Conservation (phyloP, 371 early-diverging fungal genomes). For the Funneliformis caledonium region DNA sequence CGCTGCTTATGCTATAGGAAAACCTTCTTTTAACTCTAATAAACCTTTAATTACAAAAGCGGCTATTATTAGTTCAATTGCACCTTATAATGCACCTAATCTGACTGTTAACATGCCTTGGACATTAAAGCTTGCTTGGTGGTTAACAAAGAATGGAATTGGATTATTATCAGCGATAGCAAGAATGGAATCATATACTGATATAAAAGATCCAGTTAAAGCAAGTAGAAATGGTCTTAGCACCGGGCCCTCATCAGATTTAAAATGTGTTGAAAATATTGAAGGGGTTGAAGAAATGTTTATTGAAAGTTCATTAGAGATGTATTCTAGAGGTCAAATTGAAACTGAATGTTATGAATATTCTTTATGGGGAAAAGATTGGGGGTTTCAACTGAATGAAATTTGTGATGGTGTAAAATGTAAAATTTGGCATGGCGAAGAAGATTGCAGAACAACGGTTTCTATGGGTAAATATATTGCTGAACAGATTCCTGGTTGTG, state of each 20-base stretch:
- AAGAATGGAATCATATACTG: conserved; percentile 5
- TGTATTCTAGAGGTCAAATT: conserved; percentile 37
- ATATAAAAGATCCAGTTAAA: conserved; percentile 25
- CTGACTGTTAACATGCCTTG: conserved; percentile 16
- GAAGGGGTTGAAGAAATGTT: conserved; percentile 37
- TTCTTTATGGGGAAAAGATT: conserved; percentile 38
- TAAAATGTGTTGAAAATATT: not conserved
- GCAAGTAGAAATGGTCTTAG: not conserved
- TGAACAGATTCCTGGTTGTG: conserved; percentile 30
- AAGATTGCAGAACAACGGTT: conserved; percentile 29
- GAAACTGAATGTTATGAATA: conserved; percentile 35
- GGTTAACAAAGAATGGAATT: conserved; percentile 12
- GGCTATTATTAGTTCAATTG: conserved; percentile 38
- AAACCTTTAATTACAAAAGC: conserved; percentile 13
- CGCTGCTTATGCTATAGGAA: conserved; percentile 30
- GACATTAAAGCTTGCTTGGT: conserved; percentile 40
- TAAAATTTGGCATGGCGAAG: conserved; percentile 40
- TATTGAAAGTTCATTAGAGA: conserved; percentile 16
- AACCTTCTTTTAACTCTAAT: not conserved
- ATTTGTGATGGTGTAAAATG: conserved; percentile 28
- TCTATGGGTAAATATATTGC: conserved; percentile 39
- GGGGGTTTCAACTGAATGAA: conserved; percentile 36
- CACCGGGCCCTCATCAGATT: not conserved
- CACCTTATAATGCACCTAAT: conserved; percentile 32
- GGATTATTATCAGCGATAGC: conserved; percentile 25